Percentiles rank a stretch among this genome's conserved stretches.
These are phyloP conservation scores for Sporobolomyces pararoseus DNA, from an alignment of 768 basidiomycete species.

Conservation along the genomic window DNA sequence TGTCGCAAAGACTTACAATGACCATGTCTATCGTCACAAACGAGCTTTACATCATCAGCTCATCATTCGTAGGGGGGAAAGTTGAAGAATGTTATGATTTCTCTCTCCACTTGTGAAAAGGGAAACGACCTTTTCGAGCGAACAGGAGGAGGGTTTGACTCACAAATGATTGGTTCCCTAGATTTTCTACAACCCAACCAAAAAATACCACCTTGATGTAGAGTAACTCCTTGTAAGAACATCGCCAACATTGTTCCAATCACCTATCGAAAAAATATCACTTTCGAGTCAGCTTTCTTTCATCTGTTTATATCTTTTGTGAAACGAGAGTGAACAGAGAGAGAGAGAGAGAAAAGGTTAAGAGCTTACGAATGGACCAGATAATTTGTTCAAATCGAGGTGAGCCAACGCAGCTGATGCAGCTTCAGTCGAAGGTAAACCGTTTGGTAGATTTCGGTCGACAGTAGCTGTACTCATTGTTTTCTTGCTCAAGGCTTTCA, in stretches of 20 bases:
- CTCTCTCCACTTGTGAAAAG: no score
- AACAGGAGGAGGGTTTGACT: not conserved
- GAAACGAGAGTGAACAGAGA: no score
- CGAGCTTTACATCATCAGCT: not conserved
- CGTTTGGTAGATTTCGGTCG: not conserved
- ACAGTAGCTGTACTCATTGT: not conserved
- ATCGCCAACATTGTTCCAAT: constrained; percentile 22
- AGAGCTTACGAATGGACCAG: constrained; percentile 7
- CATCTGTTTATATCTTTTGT: no score
- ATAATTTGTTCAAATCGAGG: not conserved
- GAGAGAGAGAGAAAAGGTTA: not conserved
- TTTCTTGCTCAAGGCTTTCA: no score
- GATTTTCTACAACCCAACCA: not conserved
- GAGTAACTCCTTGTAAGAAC: constrained; percentile 30
- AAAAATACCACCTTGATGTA: constrained; percentile 22
- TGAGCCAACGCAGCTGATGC: not conserved
- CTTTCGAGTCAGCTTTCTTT: no score
- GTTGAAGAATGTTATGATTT: no score
- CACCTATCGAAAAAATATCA: not conserved
- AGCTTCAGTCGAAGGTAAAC: no score
- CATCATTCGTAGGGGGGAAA: no score
- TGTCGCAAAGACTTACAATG: not conserved
- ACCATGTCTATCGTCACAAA: constrained; percentile 7
- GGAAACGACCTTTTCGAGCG: no score
- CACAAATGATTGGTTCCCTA: constrained; percentile 20